Evolutionary conservation across 345 rosid species (phyloP), one percentile per base, ranked within the genome.

Genomic region (Pseudoturritis turrita): DNA sequence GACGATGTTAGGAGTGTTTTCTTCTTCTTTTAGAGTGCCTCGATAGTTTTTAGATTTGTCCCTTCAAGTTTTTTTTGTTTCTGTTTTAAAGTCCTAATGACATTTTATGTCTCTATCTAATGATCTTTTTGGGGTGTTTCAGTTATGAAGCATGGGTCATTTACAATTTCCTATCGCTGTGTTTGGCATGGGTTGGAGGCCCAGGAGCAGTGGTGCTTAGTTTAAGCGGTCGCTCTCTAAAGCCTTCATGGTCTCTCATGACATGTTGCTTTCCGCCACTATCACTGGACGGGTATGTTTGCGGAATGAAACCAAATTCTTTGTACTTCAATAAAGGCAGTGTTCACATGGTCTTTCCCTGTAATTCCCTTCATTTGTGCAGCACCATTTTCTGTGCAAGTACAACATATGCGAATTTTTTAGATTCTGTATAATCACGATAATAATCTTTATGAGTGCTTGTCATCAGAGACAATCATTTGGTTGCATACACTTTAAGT

Each of bases 131-230:
- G 54, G 50, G 23, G 55, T 81, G 62, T 85, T 81, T 68, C 94
- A 93, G 98, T 19, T 93, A 93, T 80, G 98, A 93, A 81, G 98
- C 98, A 58, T 93, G 98, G 98, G 98, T 93, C 78, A 93, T 93
- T 51, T 93, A 93, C 71, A 93, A 93, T 68, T 93, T 93, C 78
- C 65, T 93, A 60, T 87, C 97, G 4, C 64, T 93, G 55, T 93
- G 96, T 81, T 85, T 93, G 72, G 98, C 96, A 14, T 93, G 98
- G 98, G 98, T 93, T 81, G 97, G 98, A 64, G 98, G 98, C 19
- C 97, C 98, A 46, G 98, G 98, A 74, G 85, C 98, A 25, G 98
- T 93, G 63, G 97, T 90, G 68, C 73, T 93, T 59, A 93, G 98
- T 78, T 84, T 93, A 72, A 90, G 81, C 28, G 96, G 98, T n/a